These are phyloP conservation scores for Colletotrichum musicola DNA, from an alignment of 2,329 filamentous ascomycete genomes.

Conservation along the genomic window DNA sequence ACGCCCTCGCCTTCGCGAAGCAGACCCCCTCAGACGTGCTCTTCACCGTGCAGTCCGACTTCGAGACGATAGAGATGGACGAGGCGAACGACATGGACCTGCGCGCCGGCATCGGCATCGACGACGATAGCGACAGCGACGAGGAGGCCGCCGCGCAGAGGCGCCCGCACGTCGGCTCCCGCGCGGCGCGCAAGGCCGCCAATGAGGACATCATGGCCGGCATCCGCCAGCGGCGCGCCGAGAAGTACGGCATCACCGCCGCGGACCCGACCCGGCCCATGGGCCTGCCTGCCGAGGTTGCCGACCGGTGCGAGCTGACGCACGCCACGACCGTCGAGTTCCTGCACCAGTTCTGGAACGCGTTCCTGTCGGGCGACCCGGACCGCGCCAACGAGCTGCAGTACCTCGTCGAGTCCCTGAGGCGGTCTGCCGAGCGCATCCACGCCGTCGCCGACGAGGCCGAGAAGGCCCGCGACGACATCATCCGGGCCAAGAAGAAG, in stretches of 20 bases:
- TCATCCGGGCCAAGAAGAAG: conserved; percentile 75
- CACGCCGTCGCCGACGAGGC: conserved; percentile 84
- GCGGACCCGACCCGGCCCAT: conserved; percentile 29
- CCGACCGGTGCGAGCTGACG: conserved; percentile 73
- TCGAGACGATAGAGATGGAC: conserved; percentile 65
- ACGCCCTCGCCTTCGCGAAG: conserved; percentile 69
- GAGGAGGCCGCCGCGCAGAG: conserved; percentile 66
- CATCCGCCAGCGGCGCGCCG: conserved; percentile 71
- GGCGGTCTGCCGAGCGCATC: conserved; percentile 82
- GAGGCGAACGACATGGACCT: conserved; percentile 68
- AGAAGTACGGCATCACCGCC: conserved; percentile 65
- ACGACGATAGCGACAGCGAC: conserved; percentile 78
- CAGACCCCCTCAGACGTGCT: conserved; percentile 80
- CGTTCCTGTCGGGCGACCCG: conserved; percentile 89
- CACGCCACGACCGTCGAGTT: conserved; percentile 96
- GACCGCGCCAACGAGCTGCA: conserved; percentile 84
- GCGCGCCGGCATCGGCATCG: conserved; percentile 73
- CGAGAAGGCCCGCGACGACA: conserved; percentile 77
- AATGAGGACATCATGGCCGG: conserved; percentile 76
- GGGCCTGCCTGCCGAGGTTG: conserved; percentile 67
- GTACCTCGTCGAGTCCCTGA: conserved; percentile 85
- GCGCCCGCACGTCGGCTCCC: conserved; percentile 74
- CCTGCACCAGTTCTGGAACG: conserved; percentile 95
- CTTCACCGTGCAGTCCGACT: conserved; percentile 71
- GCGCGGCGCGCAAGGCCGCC: conserved; percentile 72